Base-by-base conservation (phyloP, 345 rosid species). In the Toxicodendron radicans region DNA sequence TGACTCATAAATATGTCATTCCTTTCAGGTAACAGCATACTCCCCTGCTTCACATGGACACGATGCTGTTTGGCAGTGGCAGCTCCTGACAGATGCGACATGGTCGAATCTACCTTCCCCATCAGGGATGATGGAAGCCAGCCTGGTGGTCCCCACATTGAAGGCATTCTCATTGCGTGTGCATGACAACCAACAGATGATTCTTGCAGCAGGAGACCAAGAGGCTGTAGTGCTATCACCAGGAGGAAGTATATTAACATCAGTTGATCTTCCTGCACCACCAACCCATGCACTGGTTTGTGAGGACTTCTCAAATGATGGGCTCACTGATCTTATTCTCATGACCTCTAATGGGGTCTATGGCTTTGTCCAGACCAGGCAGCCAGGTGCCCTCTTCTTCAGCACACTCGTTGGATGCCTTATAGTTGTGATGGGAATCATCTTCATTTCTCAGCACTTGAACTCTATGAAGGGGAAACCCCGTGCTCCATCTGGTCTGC, bases 331-430 rank as follows among this genome's bases (percentile, higher is more conserved):
- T 82, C 79, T 93, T 63, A 96, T 96, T 72, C 80, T 96, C 35
- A 84, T 96, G 85, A 96, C 99, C 35, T 89, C 97, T 12, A 93
- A 81, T 21, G 98, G 98, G 32, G 82, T 93, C 7, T 93, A 93
- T 33, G 97, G 99, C 45, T 95, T 93, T 59, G 97, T 93, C 75
- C 99, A 96, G 80, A 90, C 95, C 24, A 91, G 98, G 80, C 97
- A 92, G 62, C 99, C 99, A 0, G 99, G 99, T 49, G 99, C 97
- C 77, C 86, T 96, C 76, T 96, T 93, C 94, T 93, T 95, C 88
- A 95, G 99, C 84, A 89, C 97, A 10, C 85, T 93, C 78, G 99
- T 93, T 3, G 99, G 97, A 61, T 91, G 98, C 82, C 93, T 95
- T 73, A 69, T 95, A 38, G 84, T 93, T 51, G 98, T 93, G 58